phyloP scores from a whole-genome alignment of 2,329 filamentous ascomycete genomes.

The Talaromyces pinophilus region DNA sequence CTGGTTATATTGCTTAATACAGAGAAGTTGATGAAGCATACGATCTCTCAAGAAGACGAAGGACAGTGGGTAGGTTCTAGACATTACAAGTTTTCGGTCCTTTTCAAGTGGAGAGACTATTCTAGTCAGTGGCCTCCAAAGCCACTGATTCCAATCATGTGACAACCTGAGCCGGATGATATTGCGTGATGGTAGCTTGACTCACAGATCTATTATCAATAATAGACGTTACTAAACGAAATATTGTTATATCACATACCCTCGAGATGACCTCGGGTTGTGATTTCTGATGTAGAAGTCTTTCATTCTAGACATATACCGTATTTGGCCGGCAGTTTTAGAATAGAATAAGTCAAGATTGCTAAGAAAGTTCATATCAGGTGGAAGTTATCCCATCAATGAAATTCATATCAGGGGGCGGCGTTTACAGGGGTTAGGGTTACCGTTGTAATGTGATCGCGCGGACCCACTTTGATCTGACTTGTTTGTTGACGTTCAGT shows the following conservation, averaged over 20 bases:
- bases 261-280: background rate
- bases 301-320: background rate
- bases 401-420: no score
- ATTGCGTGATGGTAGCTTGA: background rate
- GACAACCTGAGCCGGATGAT: background rate
- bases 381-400: background rate
- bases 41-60: background rate
- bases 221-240: background rate
- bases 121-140: background rate
- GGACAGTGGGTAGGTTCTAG: background rate
- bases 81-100: background rate
- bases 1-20: background rate
- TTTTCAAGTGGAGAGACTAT: background rate
- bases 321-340: background rate
- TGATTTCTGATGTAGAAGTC: background rate
- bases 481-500: conserved; percentile 5
- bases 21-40: background rate
- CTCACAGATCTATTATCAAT: background rate
- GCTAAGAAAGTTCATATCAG: background rate
- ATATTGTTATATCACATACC: background rate
- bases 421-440: background rate
- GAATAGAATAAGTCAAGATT: background rate
- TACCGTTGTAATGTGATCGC: background rate
- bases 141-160: background rate
- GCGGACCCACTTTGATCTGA: conserved; percentile 1